These are phyloP conservation scores for Cryptococcus sp. DNA, from an alignment of 1,284 basidiomycete species.

Conservation along the genomic window DNA sequence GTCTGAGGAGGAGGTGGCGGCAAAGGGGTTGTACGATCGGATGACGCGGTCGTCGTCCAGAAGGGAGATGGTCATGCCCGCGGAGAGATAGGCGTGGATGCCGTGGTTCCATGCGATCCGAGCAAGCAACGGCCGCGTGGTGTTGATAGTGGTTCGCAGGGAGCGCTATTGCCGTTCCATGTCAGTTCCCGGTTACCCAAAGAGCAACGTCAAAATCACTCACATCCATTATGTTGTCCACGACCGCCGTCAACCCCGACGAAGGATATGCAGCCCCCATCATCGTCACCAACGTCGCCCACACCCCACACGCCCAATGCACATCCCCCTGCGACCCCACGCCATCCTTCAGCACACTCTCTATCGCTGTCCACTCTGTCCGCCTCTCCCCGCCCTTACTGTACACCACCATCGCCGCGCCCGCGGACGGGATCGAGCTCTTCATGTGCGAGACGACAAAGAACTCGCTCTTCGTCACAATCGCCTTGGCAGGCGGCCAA, in stretches of 20 bases:
- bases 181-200: not conserved
- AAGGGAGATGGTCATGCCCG: slow-evolving; percentile 22
- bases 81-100: slow-evolving; percentile 43
- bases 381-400: slow-evolving; percentile 30
- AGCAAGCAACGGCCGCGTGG: slow-evolving; percentile 32
- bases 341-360: slow-evolving; percentile 31
- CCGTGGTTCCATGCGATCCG: slow-evolving; percentile 47
- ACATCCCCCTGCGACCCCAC: slow-evolving; percentile 33
- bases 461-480: slow-evolving; percentile 26
- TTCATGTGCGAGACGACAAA: slow-evolving; percentile 33
- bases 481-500: slow-evolving; percentile 21
- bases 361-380: slow-evolving; percentile 36
- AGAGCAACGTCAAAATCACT: slow-evolving; percentile 15
- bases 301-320: slow-evolving; percentile 47
- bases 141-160: slow-evolving; percentile 32
- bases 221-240: slow-evolving; percentile 48
- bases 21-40: slow-evolving; percentile 34
- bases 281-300: slow-evolving; percentile 43
- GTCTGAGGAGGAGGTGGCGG: slow-evolving; percentile 6
- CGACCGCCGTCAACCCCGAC: slow-evolving; percentile 24
- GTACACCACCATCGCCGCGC: slow-evolving; percentile 14
- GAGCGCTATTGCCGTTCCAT: slow-evolving; percentile 25
- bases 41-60: slow-evolving; percentile 22
- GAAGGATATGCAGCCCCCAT: slow-evolving; percentile 42
- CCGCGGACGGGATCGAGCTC: slow-evolving; percentile 10